phyloP scores from a whole-genome alignment of 2,329 filamentous ascomycete species.

The Ilyonectria mors-panacis region DNA sequence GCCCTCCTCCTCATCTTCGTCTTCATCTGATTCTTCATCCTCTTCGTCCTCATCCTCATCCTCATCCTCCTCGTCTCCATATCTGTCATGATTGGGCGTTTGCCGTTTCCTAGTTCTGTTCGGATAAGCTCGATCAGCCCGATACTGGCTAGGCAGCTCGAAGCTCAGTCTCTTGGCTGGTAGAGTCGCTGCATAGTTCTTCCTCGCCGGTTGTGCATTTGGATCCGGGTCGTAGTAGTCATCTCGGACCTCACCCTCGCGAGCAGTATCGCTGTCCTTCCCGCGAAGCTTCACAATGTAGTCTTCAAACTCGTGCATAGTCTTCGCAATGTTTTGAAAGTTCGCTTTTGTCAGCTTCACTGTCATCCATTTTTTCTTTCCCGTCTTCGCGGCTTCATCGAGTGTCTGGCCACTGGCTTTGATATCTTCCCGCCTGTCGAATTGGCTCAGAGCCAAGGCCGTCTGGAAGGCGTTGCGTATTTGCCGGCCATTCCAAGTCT shows the following conservation, averaged over 20 bases:
- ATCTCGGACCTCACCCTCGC: neutral
- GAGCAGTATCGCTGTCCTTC: neutral
- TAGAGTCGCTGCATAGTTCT: neutral
- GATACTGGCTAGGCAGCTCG: neutral
- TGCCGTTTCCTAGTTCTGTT: neutral
- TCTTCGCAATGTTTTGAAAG: slow-evolving; percentile 16
- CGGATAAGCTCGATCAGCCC: neutral
- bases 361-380: slow-evolving; percentile 14
- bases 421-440: slow-evolving; percentile 4
- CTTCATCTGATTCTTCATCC: too few relatives aligned
- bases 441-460: slow-evolving; percentile 20
- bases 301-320: slow-evolving; percentile 11
- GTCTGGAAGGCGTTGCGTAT: slow-evolving; percentile 29
- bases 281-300: slow-evolving; percentile 1
- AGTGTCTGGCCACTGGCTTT: slow-evolving; percentile 2
- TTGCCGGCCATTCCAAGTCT: slow-evolving; percentile 26
- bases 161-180: neutral
- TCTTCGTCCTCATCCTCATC: too few relatives aligned
- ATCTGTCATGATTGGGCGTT: neutral
- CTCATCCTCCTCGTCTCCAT: neutral
- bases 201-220: neutral
- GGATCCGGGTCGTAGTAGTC: neutral
- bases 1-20: neutral
- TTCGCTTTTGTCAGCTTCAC: slow-evolving; percentile 17
- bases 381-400: neutral